phyloP scores from a whole-genome alignment of 768 basidiomycete species.

The Mycena albidolilacea region DNA sequence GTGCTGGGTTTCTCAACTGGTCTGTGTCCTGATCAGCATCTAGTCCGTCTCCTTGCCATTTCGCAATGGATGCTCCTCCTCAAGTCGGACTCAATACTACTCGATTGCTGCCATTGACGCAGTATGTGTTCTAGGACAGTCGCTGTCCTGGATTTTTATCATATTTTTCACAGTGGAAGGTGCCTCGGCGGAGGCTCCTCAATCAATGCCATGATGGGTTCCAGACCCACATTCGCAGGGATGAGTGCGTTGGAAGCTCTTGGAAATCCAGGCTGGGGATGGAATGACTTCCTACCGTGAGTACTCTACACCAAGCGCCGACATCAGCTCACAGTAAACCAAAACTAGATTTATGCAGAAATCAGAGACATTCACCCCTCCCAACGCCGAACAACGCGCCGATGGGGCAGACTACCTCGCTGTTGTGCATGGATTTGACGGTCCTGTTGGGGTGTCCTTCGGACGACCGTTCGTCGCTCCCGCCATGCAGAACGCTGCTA shows the following conservation, averaged over 20 bases:
- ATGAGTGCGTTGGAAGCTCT: constrained; percentile 39
- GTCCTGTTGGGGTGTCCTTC: constrained; percentile 39
- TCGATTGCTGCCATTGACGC: neutral
- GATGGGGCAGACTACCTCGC: constrained; percentile 37
- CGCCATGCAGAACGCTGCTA: constrained; percentile 29
- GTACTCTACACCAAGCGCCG: neutral
- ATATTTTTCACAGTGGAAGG: constrained; percentile 26
- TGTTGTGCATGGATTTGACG: constrained; percentile 34
- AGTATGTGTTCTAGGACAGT: constrained; percentile 20
- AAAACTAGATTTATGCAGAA: constrained; percentile 37
- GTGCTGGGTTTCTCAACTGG: neutral
- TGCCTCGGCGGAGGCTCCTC: constrained; percentile 47
- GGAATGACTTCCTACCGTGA: constrained; percentile 47
- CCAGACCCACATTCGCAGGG: constrained; percentile 39
- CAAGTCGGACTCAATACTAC: constrained; percentile 33
- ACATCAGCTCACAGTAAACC: neutral
- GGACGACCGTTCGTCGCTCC: constrained; percentile 36
- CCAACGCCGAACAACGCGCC: constrained; percentile 30
- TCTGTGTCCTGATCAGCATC: neutral
- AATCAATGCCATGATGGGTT: constrained; percentile 47
- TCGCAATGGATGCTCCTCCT: constrained; percentile 15
- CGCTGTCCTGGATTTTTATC: neutral
- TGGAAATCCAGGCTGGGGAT: constrained; percentile 48
- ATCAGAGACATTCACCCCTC: constrained; percentile 41
- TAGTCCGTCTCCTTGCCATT: constrained; percentile 24